These are phyloP conservation scores for Alternaria alternata DNA, from an alignment of 2,329 filamentous ascomycete genomes.

Conservation along the genomic window DNA sequence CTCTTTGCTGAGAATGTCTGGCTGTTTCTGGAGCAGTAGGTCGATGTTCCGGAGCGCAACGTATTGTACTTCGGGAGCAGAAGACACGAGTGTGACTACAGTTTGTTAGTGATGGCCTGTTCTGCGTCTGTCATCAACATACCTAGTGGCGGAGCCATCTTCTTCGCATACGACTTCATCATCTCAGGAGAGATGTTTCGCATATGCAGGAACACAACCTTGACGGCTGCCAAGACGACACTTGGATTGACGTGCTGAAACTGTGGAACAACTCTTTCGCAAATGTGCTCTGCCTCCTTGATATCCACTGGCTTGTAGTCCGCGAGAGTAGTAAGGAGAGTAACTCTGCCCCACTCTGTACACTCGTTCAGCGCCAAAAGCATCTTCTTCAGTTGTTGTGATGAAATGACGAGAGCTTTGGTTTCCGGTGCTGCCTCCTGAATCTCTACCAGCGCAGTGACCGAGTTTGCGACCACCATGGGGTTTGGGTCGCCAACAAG, in stretches of 20 bases:
- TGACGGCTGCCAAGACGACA: constrained; percentile 96
- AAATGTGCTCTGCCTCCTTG: constrained; percentile 98
- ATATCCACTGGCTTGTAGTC: constrained; percentile 87
- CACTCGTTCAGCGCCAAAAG: constrained; percentile 97
- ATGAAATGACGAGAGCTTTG: constrained; percentile 81
- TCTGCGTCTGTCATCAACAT: constrained; percentile 41
- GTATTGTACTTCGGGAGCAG: constrained; percentile 96
- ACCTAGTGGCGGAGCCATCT: constrained; percentile 97
- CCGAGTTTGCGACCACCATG: constrained; percentile 98
- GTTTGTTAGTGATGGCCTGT: constrained; percentile 32
- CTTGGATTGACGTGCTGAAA: constrained; percentile 99
- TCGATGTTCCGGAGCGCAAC: constrained; percentile 97
- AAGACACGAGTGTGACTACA: constrained; percentile 91
- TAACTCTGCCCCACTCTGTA: constrained; percentile 97
- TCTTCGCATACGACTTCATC: constrained; percentile 88
- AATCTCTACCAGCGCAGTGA: constrained; percentile 92
- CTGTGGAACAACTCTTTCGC: constrained; percentile 92
- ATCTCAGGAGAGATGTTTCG: constrained; percentile 79
- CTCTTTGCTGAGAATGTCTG: constrained; percentile 96
- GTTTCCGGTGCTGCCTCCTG: constrained; percentile 90
- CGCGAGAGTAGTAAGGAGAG: constrained; percentile 86
- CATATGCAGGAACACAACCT: constrained; percentile 98
- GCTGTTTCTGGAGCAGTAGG: constrained; percentile 91
- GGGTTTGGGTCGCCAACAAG: constrained; percentile 97
- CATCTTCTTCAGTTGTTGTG: constrained; percentile 89